phyloP scores from a whole-genome alignment of 1,284 basidiomycete species.

The Phenoliferia sp. region DNA sequence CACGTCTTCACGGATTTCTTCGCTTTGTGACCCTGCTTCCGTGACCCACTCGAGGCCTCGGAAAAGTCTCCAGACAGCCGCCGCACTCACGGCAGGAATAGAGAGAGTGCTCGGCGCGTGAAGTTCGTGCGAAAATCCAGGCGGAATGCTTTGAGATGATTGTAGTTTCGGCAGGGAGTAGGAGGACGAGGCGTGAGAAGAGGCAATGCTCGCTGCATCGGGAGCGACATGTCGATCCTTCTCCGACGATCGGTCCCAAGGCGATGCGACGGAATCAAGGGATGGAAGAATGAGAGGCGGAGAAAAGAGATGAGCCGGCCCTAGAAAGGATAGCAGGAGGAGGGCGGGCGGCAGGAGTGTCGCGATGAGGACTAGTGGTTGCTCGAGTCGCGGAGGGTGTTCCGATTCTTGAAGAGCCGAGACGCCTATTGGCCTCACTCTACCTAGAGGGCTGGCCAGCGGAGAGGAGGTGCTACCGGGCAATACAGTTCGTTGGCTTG shows the following conservation, averaged over 20 bases:
- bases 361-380: conserved; percentile 28
- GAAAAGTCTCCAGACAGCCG: conserved; percentile 34
- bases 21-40: conserved; percentile 23
- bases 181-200: conserved; percentile 22
- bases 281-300: conserved; percentile 24
- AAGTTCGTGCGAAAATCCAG: conserved; percentile 31
- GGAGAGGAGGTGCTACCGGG: background rate
- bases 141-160: conserved; percentile 6
- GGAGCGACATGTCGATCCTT: conserved; percentile 5
- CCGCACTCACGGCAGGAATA: conserved; percentile 34
- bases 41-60: conserved; percentile 35
- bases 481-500: conserved; percentile 24
- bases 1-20: conserved; percentile 12
- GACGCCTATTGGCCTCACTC: background rate
- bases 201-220: conserved; percentile 24
- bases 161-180: conserved; percentile 15
- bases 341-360: conserved; percentile 32
- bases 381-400: conserved; percentile 11
- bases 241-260: background rate
- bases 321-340: conserved; percentile 34
- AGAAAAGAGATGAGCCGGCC: conserved; percentile 33
- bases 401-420: conserved; percentile 16
- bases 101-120: conserved; percentile 34
- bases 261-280: conserved; percentile 4
- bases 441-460: background rate